Base-by-base conservation (phyloP, 2,329 filamentous ascomycete genomes). In the Lasiodiplodia sp. region DNA sequence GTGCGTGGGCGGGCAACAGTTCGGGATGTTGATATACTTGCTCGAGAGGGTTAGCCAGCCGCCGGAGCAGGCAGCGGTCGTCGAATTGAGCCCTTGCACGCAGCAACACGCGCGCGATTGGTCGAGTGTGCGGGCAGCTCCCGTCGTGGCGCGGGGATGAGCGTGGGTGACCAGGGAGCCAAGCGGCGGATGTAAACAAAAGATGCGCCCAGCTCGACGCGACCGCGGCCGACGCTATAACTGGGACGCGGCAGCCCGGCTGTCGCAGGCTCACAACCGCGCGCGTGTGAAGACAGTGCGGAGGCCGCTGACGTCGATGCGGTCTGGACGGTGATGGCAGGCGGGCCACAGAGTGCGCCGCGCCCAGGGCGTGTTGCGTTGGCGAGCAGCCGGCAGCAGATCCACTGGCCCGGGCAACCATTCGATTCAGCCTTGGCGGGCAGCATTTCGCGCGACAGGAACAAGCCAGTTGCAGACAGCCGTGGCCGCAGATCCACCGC, bases 1-100 rank as follows among this genome's bases (percentile, higher is more conserved):
- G 31, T 3, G 44, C 23, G 60, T 37, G 44, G 60, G 62, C 51
- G 62, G 62, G 62, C 62, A 53, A 49, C 51, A 49, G 57, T 28
- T 25, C 38, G 18, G 52, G 51, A 55, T 67, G 65, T 67, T 67
- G 65, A 67, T 67, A 51, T 67, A 58, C 53, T 44, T 67, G 65
- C 65, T 55, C 53, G 53, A 58, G 25, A 31, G 65, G 53, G 65
- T 52, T 56, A 66, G 64, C 37, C 65, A 67, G 65, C 53, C 40
- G 53, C 12, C 25, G 40, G 40, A 58, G 52, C 40, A 56, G 53
- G 52, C 51, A 34, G 40, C 38, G 31, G 28, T 34, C 51, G 49
- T 23, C 57, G 58, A 34, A 64, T 52, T 56, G 53, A 52, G 65
- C 65, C 65, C 65, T 55, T 67, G 65, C 65, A 58, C 65, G 31